Conservation (phyloP, 345 rosid genomes). For the Cardamine occulta region DNA sequence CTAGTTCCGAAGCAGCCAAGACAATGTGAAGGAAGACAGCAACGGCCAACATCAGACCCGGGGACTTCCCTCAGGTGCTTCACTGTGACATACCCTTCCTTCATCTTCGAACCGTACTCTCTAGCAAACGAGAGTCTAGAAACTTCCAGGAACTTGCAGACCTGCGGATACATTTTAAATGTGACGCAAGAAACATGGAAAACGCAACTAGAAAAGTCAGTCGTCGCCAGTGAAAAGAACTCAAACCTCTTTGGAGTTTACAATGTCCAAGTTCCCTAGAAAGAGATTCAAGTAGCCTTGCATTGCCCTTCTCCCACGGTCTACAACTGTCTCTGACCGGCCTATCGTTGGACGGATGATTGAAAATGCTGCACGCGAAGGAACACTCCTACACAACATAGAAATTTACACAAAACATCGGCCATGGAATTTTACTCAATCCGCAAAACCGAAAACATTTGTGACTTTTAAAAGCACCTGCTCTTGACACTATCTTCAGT, state of each 20-base stretch:
- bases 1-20: conserved; percentile 57
- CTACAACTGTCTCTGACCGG: conserved; percentile 65
- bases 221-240: not conserved
- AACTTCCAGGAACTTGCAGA: conserved; percentile 90
- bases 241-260: conserved; percentile 83
- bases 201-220: not conserved
- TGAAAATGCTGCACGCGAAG: conserved; percentile 76
- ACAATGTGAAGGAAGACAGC: conserved; percentile 57
- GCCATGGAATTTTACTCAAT: not conserved
- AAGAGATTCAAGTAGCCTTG: conserved; percentile 88
- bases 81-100: conserved; percentile 85
- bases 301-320: conserved; percentile 81
- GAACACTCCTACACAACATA: conserved; percentile 60
- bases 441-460: not conserved
- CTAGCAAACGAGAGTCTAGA: conserved; percentile 78
- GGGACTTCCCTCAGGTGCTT: conserved; percentile 60
- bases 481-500: conserved; percentile 67
- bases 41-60: conserved; percentile 36
- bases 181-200: conserved; percentile 31
- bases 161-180: conserved; percentile 50
- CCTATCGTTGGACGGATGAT: conserved; percentile 76
- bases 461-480: conserved; percentile 48
- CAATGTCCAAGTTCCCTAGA: conserved; percentile 82
- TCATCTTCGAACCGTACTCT: conserved; percentile 86
- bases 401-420: not conserved